phyloP scores from a whole-genome alignment of 371 early-diverging fungal species.

The Circinella minor region DNA sequence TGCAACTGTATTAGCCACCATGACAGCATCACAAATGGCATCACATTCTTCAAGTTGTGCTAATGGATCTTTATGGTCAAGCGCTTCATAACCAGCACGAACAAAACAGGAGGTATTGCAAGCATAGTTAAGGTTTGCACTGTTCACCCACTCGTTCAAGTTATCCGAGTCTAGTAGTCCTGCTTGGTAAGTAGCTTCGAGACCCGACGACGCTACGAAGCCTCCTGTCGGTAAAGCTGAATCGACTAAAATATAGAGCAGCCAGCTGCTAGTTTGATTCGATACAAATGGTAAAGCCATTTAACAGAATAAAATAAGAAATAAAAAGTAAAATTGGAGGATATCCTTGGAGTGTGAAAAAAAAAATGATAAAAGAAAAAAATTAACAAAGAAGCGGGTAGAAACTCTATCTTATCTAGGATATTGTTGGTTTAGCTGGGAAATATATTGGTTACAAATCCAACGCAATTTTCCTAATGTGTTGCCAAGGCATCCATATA shows the following conservation, averaged over 20 bases:
- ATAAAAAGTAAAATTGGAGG: not conserved
- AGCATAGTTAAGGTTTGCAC: slow-evolving; percentile 69
- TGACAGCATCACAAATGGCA: slow-evolving; percentile 59
- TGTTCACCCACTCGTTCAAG: slow-evolving; percentile 50
- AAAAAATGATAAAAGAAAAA: not conserved
- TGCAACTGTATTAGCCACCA: slow-evolving; percentile 68
- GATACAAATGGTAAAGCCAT: slow-evolving; percentile 38
- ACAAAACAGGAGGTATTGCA: slow-evolving; percentile 74
- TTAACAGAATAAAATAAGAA: slow-evolving; percentile 8
- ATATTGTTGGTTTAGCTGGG: not conserved
- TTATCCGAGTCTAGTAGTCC: slow-evolving; percentile 52
- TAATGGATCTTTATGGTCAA: slow-evolving; percentile 40
- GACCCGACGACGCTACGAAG: slow-evolving; percentile 83
- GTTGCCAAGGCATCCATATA: no score
- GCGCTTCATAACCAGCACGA: slow-evolving; percentile 58
- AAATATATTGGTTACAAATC: not conserved
- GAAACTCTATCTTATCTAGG: not conserved
- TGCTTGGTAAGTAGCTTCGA: slow-evolving; percentile 73
- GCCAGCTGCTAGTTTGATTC: slow-evolving; percentile 64
- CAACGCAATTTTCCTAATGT: no score
- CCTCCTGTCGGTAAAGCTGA: slow-evolving; percentile 92
- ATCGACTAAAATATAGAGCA: slow-evolving; percentile 85
- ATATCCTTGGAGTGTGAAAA: not conserved
- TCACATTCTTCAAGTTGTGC: slow-evolving; percentile 51
- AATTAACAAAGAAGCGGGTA: not conserved